phyloP scores from a whole-genome alignment of 495 filamentous ascomycete genomes.

The Neurospora sp. region DNA sequence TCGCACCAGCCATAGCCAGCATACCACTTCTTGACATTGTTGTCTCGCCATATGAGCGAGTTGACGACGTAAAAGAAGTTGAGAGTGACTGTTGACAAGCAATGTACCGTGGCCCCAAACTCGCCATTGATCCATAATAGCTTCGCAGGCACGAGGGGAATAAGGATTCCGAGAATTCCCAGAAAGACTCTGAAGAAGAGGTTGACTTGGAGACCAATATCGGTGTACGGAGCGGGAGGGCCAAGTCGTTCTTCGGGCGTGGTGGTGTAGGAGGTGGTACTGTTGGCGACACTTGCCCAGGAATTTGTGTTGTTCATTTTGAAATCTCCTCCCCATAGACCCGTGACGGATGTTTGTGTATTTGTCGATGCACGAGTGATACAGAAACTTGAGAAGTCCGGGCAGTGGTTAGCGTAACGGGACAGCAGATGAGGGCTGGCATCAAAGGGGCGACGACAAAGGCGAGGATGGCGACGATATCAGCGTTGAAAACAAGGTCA shows the following conservation, averaged over 20 bases:
- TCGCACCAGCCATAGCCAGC: slow-evolving; percentile 73
- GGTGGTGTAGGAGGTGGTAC: slow-evolving; percentile 10
- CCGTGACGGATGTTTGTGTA: not conserved
- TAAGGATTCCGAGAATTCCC: slow-evolving; percentile 44
- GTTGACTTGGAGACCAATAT: slow-evolving; percentile 26
- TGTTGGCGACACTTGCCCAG: not conserved
- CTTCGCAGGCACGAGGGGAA: slow-evolving; percentile 46
- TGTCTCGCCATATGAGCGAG: slow-evolving; percentile 68
- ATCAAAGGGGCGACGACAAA: not conserved
- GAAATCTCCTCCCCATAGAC: not conserved
- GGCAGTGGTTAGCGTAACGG: not conserved
- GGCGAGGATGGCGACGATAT: not conserved
- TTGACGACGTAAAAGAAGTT: slow-evolving; percentile 68
- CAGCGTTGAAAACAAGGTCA: not conserved
- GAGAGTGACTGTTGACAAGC: slow-evolving; percentile 52
- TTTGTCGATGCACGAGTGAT: not conserved
- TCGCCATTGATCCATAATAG: slow-evolving; percentile 52
- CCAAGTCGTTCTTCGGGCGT: slow-evolving; percentile 15
- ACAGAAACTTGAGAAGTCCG: not conserved
- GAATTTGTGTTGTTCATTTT: not conserved
- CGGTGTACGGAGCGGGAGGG: slow-evolving; percentile 17
- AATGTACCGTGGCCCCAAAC: slow-evolving; percentile 50
- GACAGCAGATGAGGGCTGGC: not conserved
- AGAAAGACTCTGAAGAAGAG: slow-evolving; percentile 39
- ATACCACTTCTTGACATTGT: slow-evolving; percentile 60